Percentiles rank a stretch among this genome's conserved stretches.
Evolutionary conservation across 2,329 filamentous ascomycete genomes (phyloP).

Genomic region (Hypoxylon sp.): DNA sequence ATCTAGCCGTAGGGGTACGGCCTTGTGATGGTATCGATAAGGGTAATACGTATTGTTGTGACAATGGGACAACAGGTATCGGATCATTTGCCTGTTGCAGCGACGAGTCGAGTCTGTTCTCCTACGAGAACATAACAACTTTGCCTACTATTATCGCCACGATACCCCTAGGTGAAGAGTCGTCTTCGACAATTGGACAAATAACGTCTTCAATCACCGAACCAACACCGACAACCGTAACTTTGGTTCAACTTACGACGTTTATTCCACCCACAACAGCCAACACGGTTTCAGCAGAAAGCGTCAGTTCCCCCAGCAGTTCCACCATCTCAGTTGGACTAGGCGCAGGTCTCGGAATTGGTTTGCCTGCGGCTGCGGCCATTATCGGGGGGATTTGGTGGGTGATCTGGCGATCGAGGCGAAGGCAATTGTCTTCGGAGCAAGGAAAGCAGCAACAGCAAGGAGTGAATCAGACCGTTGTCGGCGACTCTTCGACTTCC

Average conservation of each 20-base stretch:
- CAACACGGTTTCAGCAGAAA: constrained; percentile 1
- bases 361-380: constrained; percentile 22
- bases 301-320: neutral
- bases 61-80: constrained; percentile 23
- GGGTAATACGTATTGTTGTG: constrained; percentile 32
- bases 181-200: constrained; percentile 11
- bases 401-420: constrained; percentile 23
- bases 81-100: constrained; percentile 32
- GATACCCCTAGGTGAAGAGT: constrained; percentile 1
- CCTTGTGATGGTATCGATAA: constrained; percentile 28
- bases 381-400: constrained; percentile 27
- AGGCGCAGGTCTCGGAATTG: constrained; percentile 28
- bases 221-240: constrained; percentile 9
- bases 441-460: neutral
- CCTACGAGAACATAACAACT: constrained; percentile 23
- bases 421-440: neutral
- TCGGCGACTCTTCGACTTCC: neutral
- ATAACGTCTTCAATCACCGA: neutral
- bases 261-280: neutral
- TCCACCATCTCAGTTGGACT: constrained; percentile 10
- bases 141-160: constrained; percentile 31
- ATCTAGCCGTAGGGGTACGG: constrained; percentile 9
- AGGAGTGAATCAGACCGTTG: neutral
- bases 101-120: constrained; percentile 14
- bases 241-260: neutral